Percentiles rank a stretch among this genome's conserved stretches.
These are phyloP conservation scores for Trichophyton verrucosum DNA, from an alignment of 2,329 filamentous ascomycete species.

Conservation along the genomic window DNA sequence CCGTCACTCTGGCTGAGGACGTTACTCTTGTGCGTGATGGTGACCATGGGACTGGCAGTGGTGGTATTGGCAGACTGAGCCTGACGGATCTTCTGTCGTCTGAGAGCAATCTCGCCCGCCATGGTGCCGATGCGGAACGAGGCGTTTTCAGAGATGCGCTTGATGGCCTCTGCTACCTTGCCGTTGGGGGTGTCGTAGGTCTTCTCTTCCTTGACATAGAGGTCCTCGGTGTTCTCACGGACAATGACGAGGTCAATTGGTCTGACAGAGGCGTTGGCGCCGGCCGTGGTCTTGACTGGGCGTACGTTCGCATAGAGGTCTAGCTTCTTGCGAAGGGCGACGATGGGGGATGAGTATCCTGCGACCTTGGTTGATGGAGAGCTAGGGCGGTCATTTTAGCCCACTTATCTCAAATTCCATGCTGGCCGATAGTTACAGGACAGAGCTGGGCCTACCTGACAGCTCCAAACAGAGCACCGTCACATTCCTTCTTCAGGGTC, in stretches of 20 bases:
- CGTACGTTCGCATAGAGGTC: conserved; percentile 96
- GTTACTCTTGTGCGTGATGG: conserved; percentile 97
- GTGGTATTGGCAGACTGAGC: conserved; percentile 31
- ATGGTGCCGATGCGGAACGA: conserved; percentile 78
- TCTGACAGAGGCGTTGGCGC: conserved; percentile 33
- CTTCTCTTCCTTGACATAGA: conserved; percentile 94
- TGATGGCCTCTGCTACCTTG: conserved; percentile 92
- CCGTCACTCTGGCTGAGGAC: conserved; percentile 94
- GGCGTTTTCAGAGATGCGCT: conserved; percentile 83
- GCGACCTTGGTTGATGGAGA: conserved; percentile 81
- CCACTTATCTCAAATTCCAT: conserved; percentile 1
- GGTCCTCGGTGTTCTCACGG: conserved; percentile 95
- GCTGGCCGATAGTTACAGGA: not conserved
- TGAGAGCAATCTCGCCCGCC: conserved; percentile 85
- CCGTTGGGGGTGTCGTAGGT: conserved; percentile 59
- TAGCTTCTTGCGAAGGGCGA: conserved; percentile 87
- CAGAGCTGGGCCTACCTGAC: conserved; percentile 46
- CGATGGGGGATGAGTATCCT: conserved; percentile 93
- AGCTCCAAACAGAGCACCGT: conserved; percentile 91
- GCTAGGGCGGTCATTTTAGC: conserved; percentile 27
- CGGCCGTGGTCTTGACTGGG: conserved; percentile 71
- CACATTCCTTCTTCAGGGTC: conserved; percentile 77
- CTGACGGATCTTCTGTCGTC: conserved; percentile 68
- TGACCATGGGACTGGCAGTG: conserved; percentile 53
- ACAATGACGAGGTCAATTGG: conserved; percentile 96